Evolutionary conservation across 305 asterid genomes (phyloP), one percentile per base, ranked within the genome.

Genomic region (Solanum hybrid): DNA sequence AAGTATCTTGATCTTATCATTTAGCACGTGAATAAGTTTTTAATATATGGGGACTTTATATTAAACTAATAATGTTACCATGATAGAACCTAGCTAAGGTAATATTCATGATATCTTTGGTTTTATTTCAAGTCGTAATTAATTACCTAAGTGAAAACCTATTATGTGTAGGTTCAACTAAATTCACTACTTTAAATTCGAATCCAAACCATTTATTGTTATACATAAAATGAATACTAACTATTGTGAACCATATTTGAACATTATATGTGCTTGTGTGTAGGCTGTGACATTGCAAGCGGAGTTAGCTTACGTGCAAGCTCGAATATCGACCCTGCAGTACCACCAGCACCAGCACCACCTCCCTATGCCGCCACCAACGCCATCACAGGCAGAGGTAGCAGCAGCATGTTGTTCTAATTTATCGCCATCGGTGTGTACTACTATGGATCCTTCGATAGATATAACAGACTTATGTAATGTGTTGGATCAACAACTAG

Each of bases 221-320:
- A 22, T 64, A 22, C 27, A 56, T 1, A 64, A 64, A 64, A 1
- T 64, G 72, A 64, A 4, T 22, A 64, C 27, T 4, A 60, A 64
- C 27, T 19, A 0, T 45, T 45, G 69, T 66, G 29, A 66, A 66
- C 75, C 75, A 24, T 69, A 60, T 64, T 64, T 11, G 34, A 26
- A 71, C 78, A 40, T 11, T 40, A 26, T 64, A 37, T 37, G 22
- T 73, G 78, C 12, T 73, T 32, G 66, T n/a, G 42, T 56, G 7
- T 60, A 96, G 99, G 98, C 95, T n/a, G 94, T 95, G 5, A 95
- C 92, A 90, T 92, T 97, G 90, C 98, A 97, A 90, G 98, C 98
- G 0, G 99, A 97, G 89, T 89, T 97, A 77, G 98, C 98, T 2
- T 89, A 90, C 88, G 90, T 95, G 32, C 98, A 96, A 91, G 98